Evolutionary conservation across 129 eudicot genomes (phyloP), one percentile per base, ranked within the genome.

Genomic region (Chrysanthemum lavandulifolium): DNA sequence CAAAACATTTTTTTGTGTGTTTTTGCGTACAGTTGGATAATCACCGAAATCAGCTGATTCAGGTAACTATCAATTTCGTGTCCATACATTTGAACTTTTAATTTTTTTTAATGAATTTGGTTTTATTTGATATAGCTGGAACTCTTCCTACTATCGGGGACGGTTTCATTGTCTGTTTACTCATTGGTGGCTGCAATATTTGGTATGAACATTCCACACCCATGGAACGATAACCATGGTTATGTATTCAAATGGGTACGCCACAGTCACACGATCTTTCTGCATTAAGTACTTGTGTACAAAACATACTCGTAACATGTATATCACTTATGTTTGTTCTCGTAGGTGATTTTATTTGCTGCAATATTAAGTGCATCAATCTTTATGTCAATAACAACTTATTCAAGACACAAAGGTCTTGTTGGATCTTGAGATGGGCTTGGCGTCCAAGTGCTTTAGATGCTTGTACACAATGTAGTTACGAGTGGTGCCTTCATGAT

Each of bases 1-100:
- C 9, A 52, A 50, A 68, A 6, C 13, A 50, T 68, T 68, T 57
- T 69, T 45, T 56, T 10, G 7, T n/a, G 52, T 58, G 43, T 61
- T 69, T 69, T 64, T 61, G 69, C 49, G 2, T 60, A 78, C 87
- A 91, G 97, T 81, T 92, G 79, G 97, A 92, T 80, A 92, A 89
- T 80, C 97, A 92, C 56, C 67, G 97, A 79, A 92, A 92, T 80
- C 94, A 92, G 74, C 89, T 92, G 65, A 92, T 92, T 75, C 97
- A 89, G 97, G 97, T 88, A 62, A 57, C 33, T 3, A 58, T 71
- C 8, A 25, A 13, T 49, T 5, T 59, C 3, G 6, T 55, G 25
- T 12, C 11, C 10, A 13, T 23, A 9, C n/a, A n/a, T 19, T 51
- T 61, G 14, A 13, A 13, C 15, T 19, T 2, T 45, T 58, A 25